Evolutionary conservation across 768 basidiomycete genomes (phyloP).

Genomic region (Pleurotus sapidus): DNA sequence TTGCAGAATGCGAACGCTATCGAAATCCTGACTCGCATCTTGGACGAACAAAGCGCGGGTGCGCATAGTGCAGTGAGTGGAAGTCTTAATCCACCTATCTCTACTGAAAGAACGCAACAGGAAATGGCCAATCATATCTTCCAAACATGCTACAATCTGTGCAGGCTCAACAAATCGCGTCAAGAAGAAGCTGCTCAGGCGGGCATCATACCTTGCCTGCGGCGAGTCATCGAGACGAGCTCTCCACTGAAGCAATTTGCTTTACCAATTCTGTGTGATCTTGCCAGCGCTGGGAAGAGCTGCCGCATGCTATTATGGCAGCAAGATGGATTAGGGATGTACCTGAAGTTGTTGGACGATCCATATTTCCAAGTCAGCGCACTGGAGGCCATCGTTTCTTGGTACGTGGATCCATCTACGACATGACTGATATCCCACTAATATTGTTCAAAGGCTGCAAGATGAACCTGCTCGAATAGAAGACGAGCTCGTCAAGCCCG

Average conservation of each 20-base stretch:
- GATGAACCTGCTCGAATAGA: conserved; percentile 95
- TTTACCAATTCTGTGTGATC: conserved; percentile 92
- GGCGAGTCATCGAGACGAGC: conserved; percentile 81
- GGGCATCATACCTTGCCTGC: conserved; percentile 89
- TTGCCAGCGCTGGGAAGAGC: conserved; percentile 92
- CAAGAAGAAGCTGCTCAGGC: conserved; percentile 98
- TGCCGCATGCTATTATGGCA: conserved; percentile 91
- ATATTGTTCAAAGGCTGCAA: conserved; percentile 64
- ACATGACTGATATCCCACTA: neutral
- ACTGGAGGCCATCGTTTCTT: conserved; percentile 85
- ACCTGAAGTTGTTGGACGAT: conserved; percentile 74
- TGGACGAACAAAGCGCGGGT: conserved; percentile 78
- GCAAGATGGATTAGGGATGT: conserved; percentile 84
- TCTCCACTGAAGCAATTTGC: conserved; percentile 98
- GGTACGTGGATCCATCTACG: conserved; percentile 44
- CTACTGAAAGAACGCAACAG: conserved; percentile 34
- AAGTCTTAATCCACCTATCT: neutral
- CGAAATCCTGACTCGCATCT: conserved; percentile 81
- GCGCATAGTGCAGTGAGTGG: conserved; percentile 73
- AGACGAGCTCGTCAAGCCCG: conserved; percentile 72
- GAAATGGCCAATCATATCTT: conserved; percentile 98
- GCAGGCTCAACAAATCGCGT: conserved; percentile 87
- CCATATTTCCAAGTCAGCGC: conserved; percentile 93
- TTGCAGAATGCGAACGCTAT: conserved; percentile 95
- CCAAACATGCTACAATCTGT: conserved; percentile 96